phyloP scores from a whole-genome alignment of 148 eudicot species.

The Arctostaphylos glauca region DNA sequence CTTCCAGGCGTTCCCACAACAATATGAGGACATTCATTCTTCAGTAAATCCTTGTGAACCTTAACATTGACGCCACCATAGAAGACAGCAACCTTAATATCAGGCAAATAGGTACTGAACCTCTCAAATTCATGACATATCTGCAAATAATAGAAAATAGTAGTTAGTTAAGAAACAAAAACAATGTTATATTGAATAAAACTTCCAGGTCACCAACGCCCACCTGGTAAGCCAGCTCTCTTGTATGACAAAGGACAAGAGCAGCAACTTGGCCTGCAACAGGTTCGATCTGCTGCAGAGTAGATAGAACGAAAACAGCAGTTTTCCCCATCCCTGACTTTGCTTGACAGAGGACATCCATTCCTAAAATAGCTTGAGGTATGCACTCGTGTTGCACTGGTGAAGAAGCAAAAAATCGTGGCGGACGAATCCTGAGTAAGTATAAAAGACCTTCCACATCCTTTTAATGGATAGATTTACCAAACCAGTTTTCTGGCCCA shows the following conservation, averaged over 20 bases:
- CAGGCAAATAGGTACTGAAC: conserved; percentile 51
- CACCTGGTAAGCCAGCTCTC: conserved; percentile 61
- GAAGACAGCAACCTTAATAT: conserved; percentile 55
- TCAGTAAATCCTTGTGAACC: conserved; percentile 50
- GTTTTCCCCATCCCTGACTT: conserved; percentile 69
- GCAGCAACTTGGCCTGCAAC: conserved; percentile 64
- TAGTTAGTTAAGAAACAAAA: conserved; percentile 10
- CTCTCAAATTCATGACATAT: conserved; percentile 59
- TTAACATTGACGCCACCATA: conserved; percentile 64
- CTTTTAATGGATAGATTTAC: conserved; percentile 34
- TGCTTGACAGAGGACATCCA: conserved; percentile 69
- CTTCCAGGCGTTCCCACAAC: conserved; percentile 67
- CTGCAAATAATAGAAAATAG: conserved; percentile 23
- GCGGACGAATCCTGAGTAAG: conserved; percentile 38
- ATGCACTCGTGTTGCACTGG: conserved; percentile 67
- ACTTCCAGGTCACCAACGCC: background rate
- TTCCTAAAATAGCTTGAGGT: conserved; percentile 63
- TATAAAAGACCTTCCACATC: conserved; percentile 30
- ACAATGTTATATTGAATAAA: background rate
- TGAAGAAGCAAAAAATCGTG: conserved; percentile 51
- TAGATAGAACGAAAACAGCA: conserved; percentile 59
- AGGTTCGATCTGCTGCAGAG: conserved; percentile 60
- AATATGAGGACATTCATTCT: conserved; percentile 63
- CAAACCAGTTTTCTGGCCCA: conserved; percentile 35
- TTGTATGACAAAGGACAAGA: conserved; percentile 57